Evolutionary conservation across 495 filamentous ascomycete genomes (phyloP).

Genomic region (Trichoderma erinaceum): DNA sequence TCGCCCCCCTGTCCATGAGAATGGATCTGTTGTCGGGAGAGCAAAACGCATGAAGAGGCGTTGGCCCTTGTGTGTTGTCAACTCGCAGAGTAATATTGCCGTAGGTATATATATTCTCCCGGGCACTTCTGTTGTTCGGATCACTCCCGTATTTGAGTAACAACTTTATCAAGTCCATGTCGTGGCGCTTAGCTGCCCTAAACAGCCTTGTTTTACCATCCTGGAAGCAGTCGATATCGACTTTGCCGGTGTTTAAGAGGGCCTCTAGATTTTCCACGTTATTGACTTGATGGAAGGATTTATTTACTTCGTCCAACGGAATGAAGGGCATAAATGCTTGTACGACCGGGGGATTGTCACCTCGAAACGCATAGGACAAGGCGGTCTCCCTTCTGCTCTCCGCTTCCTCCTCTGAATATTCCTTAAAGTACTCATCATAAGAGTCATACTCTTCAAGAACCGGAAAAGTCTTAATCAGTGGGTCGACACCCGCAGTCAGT

Average conservation of each 20-base stretch:
- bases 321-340: neutral
- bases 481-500: neutral
- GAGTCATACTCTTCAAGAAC: neutral
- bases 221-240: neutral
- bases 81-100: neutral
- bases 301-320: neutral
- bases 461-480: neutral
- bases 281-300: neutral
- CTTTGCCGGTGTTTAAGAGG: neutral
- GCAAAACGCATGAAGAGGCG: neutral
- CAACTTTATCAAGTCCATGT: slow-evolving; percentile 20
- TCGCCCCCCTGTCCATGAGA: neutral
- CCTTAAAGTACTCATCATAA: neutral
- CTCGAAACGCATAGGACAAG: neutral
- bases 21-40: neutral
- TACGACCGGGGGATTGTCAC: neutral
- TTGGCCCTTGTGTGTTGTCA: neutral
- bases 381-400: neutral
- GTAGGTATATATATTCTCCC: neutral
- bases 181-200: slow-evolving; percentile 20
- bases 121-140: slow-evolving; percentile 16
- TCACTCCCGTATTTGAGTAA: slow-evolving; percentile 23
- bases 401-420: neutral
- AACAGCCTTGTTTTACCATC: slow-evolving; percentile 3
- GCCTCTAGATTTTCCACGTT: neutral